A percentile compares a stretch with the other conserved stretches of the same genome.
Evolutionary conservation across 2,329 filamentous ascomycete species (phyloP).

Genomic region (Macrophomina tecta): DNA sequence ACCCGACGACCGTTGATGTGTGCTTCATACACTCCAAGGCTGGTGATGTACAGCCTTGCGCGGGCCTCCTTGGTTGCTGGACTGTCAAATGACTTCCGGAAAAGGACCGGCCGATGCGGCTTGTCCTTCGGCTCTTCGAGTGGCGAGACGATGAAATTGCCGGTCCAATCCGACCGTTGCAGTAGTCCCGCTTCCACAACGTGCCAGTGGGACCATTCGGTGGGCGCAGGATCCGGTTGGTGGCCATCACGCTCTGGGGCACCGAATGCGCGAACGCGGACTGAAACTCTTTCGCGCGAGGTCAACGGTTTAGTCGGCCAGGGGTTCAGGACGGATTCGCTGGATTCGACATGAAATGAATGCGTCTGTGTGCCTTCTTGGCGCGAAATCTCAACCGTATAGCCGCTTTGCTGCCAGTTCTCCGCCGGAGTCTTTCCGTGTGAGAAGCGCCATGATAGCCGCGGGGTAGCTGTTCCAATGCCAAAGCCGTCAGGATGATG

Average conservation of each 20-base stretch:
- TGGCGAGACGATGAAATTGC: slow-evolving; percentile 35
- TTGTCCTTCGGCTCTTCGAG: slow-evolving; percentile 32
- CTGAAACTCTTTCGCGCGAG: slow-evolving; percentile 36
- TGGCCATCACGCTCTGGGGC: neutral
- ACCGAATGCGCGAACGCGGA: slow-evolving; percentile 40
- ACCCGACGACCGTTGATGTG: slow-evolving; percentile 32
- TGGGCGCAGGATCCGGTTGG: slow-evolving; percentile 27
- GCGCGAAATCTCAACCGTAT: slow-evolving; percentile 50
- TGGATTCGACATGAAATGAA: slow-evolving; percentile 40
- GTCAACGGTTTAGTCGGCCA: slow-evolving; percentile 50
- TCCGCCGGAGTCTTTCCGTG: slow-evolving; percentile 40
- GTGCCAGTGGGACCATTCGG: slow-evolving; percentile 39
- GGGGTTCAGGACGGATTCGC: slow-evolving; percentile 50
- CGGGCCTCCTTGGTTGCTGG: slow-evolving; percentile 5
- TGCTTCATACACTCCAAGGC: slow-evolving; percentile 32
- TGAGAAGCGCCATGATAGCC: slow-evolving; percentile 55
- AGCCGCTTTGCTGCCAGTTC: slow-evolving; percentile 53
- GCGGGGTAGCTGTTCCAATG: slow-evolving; percentile 52
- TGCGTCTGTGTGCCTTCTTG: neutral
- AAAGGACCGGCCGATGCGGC: slow-evolving; percentile 41
- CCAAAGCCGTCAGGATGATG: slow-evolving; percentile 52
- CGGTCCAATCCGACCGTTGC: slow-evolving; percentile 40
- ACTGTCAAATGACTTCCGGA: slow-evolving; percentile 39
- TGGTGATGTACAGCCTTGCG: slow-evolving; percentile 33
- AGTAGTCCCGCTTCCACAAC: slow-evolving; percentile 45